These are phyloP conservation scores for Saccharomycopsis oosterbeekiorum DNA, from an alignment of 805 yeast genomes.

Conservation along the genomic window DNA sequence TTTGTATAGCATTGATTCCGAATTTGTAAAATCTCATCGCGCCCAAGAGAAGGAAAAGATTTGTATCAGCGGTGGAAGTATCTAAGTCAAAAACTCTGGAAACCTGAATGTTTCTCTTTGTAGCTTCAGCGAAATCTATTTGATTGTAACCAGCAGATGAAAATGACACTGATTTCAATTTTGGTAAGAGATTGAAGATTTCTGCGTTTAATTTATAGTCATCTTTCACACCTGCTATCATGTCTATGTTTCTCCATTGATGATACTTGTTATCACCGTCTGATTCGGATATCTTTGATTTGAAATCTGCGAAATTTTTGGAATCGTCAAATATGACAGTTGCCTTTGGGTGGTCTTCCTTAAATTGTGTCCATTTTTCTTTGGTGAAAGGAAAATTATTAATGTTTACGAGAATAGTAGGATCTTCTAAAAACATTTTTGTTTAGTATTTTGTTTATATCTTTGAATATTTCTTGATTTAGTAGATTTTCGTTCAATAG, in stretches of 20 bases:
- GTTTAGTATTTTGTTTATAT: not conserved
- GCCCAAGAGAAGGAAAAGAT: conserved; percentile 39
- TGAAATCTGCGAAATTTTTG: conserved; percentile 7
- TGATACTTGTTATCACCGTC: not conserved
- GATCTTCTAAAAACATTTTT: not conserved
- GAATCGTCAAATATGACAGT: conserved; percentile 8
- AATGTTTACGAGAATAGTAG: conserved; percentile 7
- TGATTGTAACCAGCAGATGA: conserved; percentile 49
- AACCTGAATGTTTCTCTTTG: conserved; percentile 33
- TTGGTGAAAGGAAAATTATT: conserved; percentile 14
- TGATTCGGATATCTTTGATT: not conserved
- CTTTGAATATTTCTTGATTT: too few species aligned
- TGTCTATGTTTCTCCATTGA: not conserved
- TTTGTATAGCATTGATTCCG: conserved; percentile 31
- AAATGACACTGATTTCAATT: conserved; percentile 15
- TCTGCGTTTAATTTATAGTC: conserved; percentile 11
- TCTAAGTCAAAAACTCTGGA: conserved; percentile 45
- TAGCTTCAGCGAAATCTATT: conserved; percentile 35
- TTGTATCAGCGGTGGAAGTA: conserved; percentile 49
- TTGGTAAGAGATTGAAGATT: conserved; percentile 14
- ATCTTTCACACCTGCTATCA: conserved; percentile 17
- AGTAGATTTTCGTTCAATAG: too few species aligned
- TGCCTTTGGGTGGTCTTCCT: conserved; percentile 8
- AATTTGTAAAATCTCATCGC: conserved; percentile 39
- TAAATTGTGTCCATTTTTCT: conserved; percentile 15